phyloP scores from a whole-genome alignment of 805 yeast genomes.

The Ogataea degrootiae region DNA sequence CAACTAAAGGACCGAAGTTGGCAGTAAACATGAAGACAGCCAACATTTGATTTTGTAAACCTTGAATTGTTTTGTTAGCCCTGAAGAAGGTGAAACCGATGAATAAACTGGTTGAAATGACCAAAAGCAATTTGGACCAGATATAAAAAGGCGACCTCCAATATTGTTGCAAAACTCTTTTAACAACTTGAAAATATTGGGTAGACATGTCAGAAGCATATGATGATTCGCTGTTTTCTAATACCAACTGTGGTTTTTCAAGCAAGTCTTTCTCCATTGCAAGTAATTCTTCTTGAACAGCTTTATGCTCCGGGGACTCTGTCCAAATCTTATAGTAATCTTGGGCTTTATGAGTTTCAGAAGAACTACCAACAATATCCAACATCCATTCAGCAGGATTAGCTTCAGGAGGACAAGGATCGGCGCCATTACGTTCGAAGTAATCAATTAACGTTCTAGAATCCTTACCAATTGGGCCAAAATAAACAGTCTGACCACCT shows the following conservation, averaged over 20 bases:
- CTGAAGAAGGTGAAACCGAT: conserved; percentile 66
- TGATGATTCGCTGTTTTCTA: conserved; percentile 31
- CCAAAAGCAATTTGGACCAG: conserved; percentile 50
- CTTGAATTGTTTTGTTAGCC: conserved; percentile 52
- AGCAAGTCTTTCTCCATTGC: conserved; percentile 50
- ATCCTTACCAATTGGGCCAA: conserved; percentile 61
- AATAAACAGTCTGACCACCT: conserved; percentile 70
- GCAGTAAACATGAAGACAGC: conserved; percentile 61
- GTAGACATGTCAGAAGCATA: conserved; percentile 38
- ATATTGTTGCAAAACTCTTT: conserved; percentile 50
- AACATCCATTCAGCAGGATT: conserved; percentile 91
- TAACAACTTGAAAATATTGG: conserved; percentile 39
- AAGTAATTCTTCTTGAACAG: conserved; percentile 53
- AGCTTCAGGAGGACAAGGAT: conserved; percentile 57
- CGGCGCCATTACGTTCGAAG: conserved; percentile 61
- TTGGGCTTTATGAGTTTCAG: conserved; percentile 62
- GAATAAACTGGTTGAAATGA: conserved; percentile 49
- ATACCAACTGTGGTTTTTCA: conserved; percentile 29
- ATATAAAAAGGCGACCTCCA: conserved; percentile 58
- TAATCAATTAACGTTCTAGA: conserved; percentile 50
- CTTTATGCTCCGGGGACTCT: conserved; percentile 53
- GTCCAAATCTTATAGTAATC: conserved; percentile 73
- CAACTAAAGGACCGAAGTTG: conserved; percentile 47
- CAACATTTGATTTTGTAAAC: conserved; percentile 76
- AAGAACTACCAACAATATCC: conserved; percentile 74